Conservation (phyloP, 1,139 yeast species). For the Blastobotrys serpentis region DNA sequence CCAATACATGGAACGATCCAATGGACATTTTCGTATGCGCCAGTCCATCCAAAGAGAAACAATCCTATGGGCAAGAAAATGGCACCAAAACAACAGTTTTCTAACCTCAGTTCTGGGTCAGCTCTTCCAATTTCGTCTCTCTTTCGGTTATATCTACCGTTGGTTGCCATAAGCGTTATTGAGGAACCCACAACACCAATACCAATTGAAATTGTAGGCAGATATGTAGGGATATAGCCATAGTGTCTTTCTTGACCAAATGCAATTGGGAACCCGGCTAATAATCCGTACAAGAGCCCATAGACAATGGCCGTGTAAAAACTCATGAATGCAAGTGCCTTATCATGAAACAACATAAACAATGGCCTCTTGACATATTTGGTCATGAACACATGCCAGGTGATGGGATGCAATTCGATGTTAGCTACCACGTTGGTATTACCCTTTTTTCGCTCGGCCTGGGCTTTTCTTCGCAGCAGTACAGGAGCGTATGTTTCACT, state of each 20-base stretch:
- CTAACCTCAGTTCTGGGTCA: conserved; percentile 12
- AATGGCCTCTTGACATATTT: conserved; percentile 8
- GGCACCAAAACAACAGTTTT: conserved; percentile 43
- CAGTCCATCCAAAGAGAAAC: conserved; percentile 53
- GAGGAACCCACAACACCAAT: conserved; percentile 12
- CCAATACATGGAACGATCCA: conserved; percentile 82
- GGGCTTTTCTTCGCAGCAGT: conserved; percentile 57
- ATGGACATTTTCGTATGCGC: conserved; percentile 50
- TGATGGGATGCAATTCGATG: conserved; percentile 8
- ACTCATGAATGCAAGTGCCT: conserved; percentile 16
- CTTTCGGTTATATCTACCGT: conserved; percentile 13
- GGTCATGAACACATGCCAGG: conserved; percentile 16
- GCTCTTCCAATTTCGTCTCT: conserved; percentile 13
- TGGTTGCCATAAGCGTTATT: conserved; percentile 9
- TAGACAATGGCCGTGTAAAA: conserved; percentile 17
- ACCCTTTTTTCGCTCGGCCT: conserved; percentile 52
- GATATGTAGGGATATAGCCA: conserved; percentile 13
- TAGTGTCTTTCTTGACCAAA: conserved; percentile 12
- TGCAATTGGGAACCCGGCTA: conserved; percentile 16
- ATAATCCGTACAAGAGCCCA: conserved; percentile 15
- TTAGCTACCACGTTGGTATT: conserved; percentile 38
- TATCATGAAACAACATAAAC: conserved; percentile 10
- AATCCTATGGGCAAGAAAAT: conserved; percentile 51
- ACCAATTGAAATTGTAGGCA: conserved; percentile 16
- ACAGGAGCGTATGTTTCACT: conserved; percentile 61